Evolutionary conservation across 176 grass and related monocot species (phyloP).

Genomic region (Phoenix dactylifera): DNA sequence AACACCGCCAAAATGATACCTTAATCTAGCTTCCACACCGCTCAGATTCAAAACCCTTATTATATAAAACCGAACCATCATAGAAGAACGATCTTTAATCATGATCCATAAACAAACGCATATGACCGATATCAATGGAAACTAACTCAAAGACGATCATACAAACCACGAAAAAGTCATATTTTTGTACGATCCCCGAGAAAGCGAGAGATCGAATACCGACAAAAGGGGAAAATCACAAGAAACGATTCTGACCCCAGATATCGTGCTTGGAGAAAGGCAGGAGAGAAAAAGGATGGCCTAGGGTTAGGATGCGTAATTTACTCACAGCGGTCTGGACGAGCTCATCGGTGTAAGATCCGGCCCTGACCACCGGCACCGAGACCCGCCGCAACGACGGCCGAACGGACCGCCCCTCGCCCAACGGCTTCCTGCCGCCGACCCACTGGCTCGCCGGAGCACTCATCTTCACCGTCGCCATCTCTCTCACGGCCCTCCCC

Average conservation of each 20-base stretch:
- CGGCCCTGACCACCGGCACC: not conserved
- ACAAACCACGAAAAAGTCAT: too few relatives aligned
- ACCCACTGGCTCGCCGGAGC: constrained; percentile 24
- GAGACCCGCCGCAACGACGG: constrained; percentile 9
- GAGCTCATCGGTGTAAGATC: not conserved
- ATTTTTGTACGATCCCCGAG: too few relatives aligned
- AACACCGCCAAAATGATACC: too few relatives aligned
- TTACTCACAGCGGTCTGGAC: not conserved
- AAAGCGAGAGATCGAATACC: not conserved
- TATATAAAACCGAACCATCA: too few relatives aligned
- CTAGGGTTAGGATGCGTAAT: not conserved
- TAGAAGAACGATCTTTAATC: too few relatives aligned
- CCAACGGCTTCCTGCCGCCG: constrained; percentile 17
- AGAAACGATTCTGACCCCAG: too few relatives aligned
- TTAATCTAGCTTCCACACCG: too few relatives aligned
- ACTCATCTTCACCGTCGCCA: constrained; percentile 47
- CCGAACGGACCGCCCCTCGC: constrained; percentile 18
- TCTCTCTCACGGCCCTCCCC: constrained; percentile 11
- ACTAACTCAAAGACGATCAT: too few relatives aligned
- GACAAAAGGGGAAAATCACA: not conserved
- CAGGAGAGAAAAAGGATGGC: not conserved
- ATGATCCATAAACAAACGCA: too few relatives aligned
- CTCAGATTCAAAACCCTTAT: too few relatives aligned
- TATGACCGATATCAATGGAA: too few relatives aligned
- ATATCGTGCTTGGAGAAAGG: not conserved